A percentile compares a stretch with the other conserved stretches of the same genome.
phyloP scores from a whole-genome alignment of 768 basidiomycete species.

The Dacryopinax primogenitus region DNA sequence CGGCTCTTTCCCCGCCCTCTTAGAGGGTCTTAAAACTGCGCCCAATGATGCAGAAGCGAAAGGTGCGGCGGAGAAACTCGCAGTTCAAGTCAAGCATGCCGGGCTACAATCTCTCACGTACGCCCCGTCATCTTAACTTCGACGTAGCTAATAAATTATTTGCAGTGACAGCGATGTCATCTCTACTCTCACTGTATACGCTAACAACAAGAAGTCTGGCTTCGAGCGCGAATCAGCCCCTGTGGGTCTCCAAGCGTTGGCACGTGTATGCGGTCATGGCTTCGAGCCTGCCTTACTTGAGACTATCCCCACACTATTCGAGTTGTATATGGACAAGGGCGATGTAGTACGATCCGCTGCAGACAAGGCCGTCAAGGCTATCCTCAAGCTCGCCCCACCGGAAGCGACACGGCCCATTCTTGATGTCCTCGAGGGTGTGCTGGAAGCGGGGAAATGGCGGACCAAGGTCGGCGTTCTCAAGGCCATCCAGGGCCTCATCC shows the following conservation, averaged over 20 bases:
- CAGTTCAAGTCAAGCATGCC: conserved; percentile 51
- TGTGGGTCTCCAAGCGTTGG: conserved; percentile 64
- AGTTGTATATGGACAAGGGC: conserved; percentile 86
- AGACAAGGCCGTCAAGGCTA: conserved; percentile 63
- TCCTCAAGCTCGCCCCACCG: conserved; percentile 71
- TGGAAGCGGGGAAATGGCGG: conserved; percentile 66
- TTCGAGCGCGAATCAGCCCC: conserved; percentile 80
- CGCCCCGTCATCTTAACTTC: conserved; percentile 20
- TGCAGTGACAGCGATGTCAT: conserved; percentile 50
- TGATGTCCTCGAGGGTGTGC: conserved; percentile 45
- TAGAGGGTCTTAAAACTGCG: not conserved
- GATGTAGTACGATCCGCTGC: conserved; percentile 79
- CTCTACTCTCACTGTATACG: conserved; percentile 51
- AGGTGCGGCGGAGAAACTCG: conserved; percentile 67
- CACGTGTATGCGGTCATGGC: conserved; percentile 53
- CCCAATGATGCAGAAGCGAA: conserved; percentile 51
- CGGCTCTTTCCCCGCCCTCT: not conserved
- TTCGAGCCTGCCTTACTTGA: conserved; percentile 62
- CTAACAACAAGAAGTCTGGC: conserved; percentile 73
- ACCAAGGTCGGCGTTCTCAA: conserved; percentile 63
- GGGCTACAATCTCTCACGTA: conserved; percentile 54
- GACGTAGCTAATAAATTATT: conserved; percentile 6
- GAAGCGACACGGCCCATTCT: conserved; percentile 64
- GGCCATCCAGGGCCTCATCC: conserved; percentile 33
- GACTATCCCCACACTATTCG: conserved; percentile 63